Evolutionary conservation across 2,329 filamentous ascomycete genomes (phyloP).

Genomic region (Paecilomyces sp.): DNA sequence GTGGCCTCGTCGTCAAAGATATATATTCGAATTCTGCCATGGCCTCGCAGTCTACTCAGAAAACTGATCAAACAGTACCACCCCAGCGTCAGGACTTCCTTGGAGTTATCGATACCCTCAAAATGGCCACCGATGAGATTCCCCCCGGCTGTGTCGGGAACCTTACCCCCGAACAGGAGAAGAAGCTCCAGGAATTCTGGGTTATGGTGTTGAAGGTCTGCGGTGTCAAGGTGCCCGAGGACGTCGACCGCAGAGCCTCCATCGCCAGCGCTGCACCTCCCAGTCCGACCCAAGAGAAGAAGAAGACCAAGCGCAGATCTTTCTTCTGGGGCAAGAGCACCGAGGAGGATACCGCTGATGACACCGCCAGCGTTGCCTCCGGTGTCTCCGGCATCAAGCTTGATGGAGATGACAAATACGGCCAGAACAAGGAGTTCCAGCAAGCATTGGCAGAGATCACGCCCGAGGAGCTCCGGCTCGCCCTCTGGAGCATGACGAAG

Average conservation of each 20-base stretch:
- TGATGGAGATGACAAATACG: conserved; percentile 81
- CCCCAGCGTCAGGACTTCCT: conserved; percentile 19
- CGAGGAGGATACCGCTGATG: conserved; percentile 34
- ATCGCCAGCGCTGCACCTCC: conserved; percentile 8
- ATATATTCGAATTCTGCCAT: conserved; percentile 17
- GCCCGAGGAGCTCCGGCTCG: conserved; percentile 69
- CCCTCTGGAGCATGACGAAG: conserved; percentile 93
- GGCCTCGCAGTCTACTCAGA: conserved; percentile 4
- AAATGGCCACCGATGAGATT: conserved; percentile 25
- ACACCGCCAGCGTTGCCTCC: conserved; percentile 33
- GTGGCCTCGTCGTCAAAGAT: conserved; percentile 27
- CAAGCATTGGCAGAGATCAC: conserved; percentile 65
- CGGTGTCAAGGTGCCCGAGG: conserved; percentile 45
- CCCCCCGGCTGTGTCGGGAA: conserved; percentile 67
- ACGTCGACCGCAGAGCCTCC: conserved; percentile 12
- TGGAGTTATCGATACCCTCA: conserved; percentile 27
- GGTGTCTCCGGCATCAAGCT: conserved; percentile 28
- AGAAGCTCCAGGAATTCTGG: conserved; percentile 86
- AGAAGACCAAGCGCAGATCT: conserved; percentile 69
- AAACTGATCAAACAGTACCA: conserved; percentile 6
- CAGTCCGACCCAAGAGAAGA: conserved; percentile 37
- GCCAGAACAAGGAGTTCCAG: conserved; percentile 78
- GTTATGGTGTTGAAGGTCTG: conserved; percentile 66
- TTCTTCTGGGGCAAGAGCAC: conserved; percentile 62
- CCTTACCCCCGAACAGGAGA: conserved; percentile 81